Evolutionary conservation across 2,329 filamentous ascomycete species (phyloP).

Genomic region (Aspergillus fischeri): DNA sequence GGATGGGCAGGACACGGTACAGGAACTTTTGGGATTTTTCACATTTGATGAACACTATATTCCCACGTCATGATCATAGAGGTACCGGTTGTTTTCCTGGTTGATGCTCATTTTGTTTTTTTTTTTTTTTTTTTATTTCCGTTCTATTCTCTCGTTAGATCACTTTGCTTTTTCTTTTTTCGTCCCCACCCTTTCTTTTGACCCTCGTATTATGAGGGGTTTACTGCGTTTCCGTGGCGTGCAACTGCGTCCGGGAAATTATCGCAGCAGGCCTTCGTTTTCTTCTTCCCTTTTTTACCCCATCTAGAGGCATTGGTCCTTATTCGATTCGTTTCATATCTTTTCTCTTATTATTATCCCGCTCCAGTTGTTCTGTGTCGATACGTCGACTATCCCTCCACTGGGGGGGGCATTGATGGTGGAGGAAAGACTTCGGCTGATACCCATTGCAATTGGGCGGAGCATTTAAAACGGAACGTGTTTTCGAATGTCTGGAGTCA

Average conservation of each 20-base stretch:
- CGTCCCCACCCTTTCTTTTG: slow-evolving; percentile 4
- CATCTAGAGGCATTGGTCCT: neutral
- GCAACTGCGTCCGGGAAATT: slow-evolving; percentile 3
- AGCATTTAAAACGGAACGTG: slow-evolving; percentile 12
- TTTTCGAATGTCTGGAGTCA: neutral
- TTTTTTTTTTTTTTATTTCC: slow-evolving; percentile 21
- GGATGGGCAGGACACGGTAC: slow-evolving; percentile 17
- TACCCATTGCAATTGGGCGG: slow-evolving; percentile 14
- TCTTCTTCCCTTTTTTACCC: slow-evolving; percentile 1
- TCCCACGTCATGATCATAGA: slow-evolving; percentile 38
- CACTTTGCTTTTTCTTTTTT: slow-evolving; percentile 28
- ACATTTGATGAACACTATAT: slow-evolving; percentile 19
- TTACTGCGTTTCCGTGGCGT: slow-evolving; percentile 15
- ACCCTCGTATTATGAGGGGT: neutral
- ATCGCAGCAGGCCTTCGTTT: slow-evolving; percentile 14
- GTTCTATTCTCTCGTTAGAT: slow-evolving; percentile 36
- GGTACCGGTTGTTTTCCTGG: slow-evolving; percentile 33
- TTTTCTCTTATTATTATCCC: neutral
- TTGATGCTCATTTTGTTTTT: slow-evolving; percentile 19
- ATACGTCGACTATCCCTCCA: neutral
- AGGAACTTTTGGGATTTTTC: slow-evolving; percentile 13
- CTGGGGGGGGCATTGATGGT: slow-evolving; percentile 4
- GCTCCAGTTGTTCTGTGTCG: neutral
- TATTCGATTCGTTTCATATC: neutral
- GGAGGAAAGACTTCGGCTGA: slow-evolving; percentile 8